Conservation (phyloP, 2,329 filamentous ascomycete species). For the Tolypocladium album region DNA sequence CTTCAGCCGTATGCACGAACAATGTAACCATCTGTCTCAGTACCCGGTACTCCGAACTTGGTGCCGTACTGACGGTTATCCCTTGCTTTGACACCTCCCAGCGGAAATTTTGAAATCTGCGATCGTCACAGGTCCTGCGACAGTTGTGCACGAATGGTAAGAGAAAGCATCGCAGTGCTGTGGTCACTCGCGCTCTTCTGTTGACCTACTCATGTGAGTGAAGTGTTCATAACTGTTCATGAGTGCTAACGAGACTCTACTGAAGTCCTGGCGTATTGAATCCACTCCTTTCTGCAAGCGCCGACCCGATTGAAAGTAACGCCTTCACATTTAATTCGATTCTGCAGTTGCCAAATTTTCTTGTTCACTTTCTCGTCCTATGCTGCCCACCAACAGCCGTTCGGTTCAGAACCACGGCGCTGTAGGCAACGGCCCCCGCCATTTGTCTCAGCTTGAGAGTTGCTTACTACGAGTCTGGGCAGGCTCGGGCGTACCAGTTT, state of each 20-base stretch:
- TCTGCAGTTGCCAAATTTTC: neutral
- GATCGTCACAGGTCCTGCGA: neutral
- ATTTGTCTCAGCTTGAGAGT: neutral
- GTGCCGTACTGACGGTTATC: neutral
- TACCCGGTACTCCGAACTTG: neutral
- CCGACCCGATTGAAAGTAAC: too few relatives aligned
- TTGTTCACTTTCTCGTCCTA: too few relatives aligned
- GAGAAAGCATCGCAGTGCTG: neutral
- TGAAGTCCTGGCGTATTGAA: neutral
- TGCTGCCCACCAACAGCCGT: too few relatives aligned
- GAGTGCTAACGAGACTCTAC: too few relatives aligned
- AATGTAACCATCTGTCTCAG: neutral
- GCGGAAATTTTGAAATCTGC: neutral
- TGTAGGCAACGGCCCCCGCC: neutral
- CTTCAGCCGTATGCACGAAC: neutral
- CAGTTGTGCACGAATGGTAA: neutral
- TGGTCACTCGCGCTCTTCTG: neutral
- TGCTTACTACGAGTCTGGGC: neutral
- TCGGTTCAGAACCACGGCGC: neutral
- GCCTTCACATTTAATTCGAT: neutral
- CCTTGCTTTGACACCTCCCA: too few relatives aligned
- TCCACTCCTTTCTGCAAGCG: neutral
- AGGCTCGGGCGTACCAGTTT: neutral
- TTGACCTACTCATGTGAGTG: neutral
- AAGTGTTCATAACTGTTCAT: neutral